phyloP scores from a whole-genome alignment of 2,329 filamentous ascomycete genomes.

The Sphaerulina populicola region DNA sequence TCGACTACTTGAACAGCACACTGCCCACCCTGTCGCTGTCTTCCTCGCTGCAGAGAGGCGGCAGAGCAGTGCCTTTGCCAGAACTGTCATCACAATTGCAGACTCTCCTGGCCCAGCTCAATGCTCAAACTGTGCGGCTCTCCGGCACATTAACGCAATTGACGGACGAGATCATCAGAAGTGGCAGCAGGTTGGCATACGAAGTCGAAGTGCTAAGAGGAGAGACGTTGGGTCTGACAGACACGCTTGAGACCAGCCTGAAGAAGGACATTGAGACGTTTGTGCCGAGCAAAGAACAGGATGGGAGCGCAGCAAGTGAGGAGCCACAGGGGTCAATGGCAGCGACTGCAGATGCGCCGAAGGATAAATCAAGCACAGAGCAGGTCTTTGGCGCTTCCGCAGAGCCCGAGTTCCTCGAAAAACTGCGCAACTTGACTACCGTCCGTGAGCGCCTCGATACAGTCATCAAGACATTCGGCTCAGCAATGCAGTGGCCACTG shows the following conservation, averaged over 20 bases:
- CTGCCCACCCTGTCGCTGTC: conserved; percentile 59
- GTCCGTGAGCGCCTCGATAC: conserved; percentile 78
- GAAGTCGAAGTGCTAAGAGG: conserved; percentile 90
- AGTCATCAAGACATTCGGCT: conserved; percentile 84
- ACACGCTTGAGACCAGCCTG: conserved; percentile 65
- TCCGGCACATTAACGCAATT: conserved; percentile 75
- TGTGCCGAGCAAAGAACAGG: conserved; percentile 34
- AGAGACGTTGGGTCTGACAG: conserved; percentile 71
- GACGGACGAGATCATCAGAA: conserved; percentile 89
- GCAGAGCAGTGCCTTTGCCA: conserved; percentile 52
- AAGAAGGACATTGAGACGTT: conserved; percentile 66
- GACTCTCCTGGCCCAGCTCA: conserved; percentile 75
- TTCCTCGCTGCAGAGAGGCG: conserved; percentile 33
- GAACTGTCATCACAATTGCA: conserved; percentile 76
- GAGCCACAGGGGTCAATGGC: conserved; percentile 4
- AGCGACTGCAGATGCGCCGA: conserved; percentile 4
- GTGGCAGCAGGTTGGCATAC: conserved; percentile 80
- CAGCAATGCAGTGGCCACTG: conserved; percentile 91
- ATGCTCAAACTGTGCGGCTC: conserved; percentile 75
- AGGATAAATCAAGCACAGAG: neutral
- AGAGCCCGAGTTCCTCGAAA: conserved; percentile 53
- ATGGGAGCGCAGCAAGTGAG: neutral
- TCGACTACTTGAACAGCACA: conserved; percentile 72
- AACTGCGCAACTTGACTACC: conserved; percentile 71
- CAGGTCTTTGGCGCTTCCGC: neutral